Evolutionary conservation across 75 land plant genomes (phyloP).

Genomic region (Gnetum montanum): DNA sequence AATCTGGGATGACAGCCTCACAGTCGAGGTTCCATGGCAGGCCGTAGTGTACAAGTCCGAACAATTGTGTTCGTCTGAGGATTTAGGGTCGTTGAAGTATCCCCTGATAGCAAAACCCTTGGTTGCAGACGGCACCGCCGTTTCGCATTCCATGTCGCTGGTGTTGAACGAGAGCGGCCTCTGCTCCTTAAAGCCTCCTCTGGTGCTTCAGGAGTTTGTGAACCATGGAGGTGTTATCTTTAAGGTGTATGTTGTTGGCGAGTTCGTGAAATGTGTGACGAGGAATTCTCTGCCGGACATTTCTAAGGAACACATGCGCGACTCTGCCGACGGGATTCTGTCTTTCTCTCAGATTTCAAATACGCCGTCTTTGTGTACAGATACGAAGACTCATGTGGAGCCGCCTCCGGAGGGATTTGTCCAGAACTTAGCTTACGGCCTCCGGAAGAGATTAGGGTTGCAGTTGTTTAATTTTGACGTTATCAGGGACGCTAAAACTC

Average conservation of each 20-base stretch:
- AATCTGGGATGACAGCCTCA: conserved; percentile 5
- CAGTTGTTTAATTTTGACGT: conserved; percentile 54
- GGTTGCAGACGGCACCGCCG: conserved; percentile 41
- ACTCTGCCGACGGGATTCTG: conserved; percentile 15
- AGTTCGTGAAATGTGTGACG: conserved; percentile 34
- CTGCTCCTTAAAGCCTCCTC: conserved; percentile 26
- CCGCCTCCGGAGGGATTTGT: conserved; percentile 30
- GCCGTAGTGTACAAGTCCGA: conserved; percentile 19
- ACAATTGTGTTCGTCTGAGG: conserved; percentile 1
- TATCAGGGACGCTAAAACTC: conserved; percentile 25
- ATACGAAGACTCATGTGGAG: conserved; percentile 7
- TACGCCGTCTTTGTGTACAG: conserved; percentile 13
- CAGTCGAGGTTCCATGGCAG: conserved; percentile 40
- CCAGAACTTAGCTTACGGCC: conserved; percentile 28
- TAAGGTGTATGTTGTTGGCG: conserved; percentile 53
- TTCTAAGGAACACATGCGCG: conserved; percentile 24
- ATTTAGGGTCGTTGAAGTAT: conserved; percentile 21
- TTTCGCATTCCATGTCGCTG: conserved; percentile 44
- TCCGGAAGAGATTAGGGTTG: conserved; percentile 30
- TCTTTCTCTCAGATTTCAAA: conserved; percentile 54
- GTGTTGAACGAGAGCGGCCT: conserved; percentile 28
- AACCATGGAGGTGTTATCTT: conserved; percentile 53
- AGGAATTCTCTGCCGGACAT: conserved; percentile 45
- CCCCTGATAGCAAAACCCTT: conserved; percentile 53
- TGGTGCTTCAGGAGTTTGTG: conserved; percentile 46